Percentiles rank a stretch among this genome's conserved stretches.
Conservation (phyloP, 2,329 filamentous ascomycete genomes). For the Dichotomopilus funicola region DNA sequence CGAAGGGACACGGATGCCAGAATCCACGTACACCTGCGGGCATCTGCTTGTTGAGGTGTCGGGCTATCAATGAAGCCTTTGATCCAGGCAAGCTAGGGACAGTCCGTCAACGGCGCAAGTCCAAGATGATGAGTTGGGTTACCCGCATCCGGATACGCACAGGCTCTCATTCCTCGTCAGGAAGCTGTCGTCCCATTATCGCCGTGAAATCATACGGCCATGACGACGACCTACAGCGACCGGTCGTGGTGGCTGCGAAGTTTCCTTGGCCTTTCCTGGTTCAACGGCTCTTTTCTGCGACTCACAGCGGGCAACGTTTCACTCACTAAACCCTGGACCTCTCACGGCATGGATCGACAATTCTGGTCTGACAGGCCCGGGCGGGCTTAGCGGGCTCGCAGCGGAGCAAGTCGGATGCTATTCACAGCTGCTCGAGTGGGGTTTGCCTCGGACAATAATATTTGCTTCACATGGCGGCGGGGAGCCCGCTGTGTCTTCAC, state of each 20-base stretch:
- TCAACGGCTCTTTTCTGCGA: neutral
- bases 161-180: neutral
- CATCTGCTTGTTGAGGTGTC: neutral
- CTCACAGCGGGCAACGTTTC: slow-evolving; percentile 4
- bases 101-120: too few relatives aligned
- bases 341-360: slow-evolving; percentile 7
- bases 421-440: neutral
- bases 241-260: too few relatives aligned
- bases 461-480: slow-evolving; percentile 8
- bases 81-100: too few relatives aligned
- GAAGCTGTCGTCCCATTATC: too few relatives aligned
- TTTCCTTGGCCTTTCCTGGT: neutral
- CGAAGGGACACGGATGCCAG: neutral
- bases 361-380: neutral
- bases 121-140: neutral
- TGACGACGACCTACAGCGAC: too few relatives aligned
- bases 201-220: too few relatives aligned
- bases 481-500: neutral
- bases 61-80: too few relatives aligned
- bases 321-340: neutral
- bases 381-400: too few relatives aligned
- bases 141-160: neutral
- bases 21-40: neutral
- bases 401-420: neutral
- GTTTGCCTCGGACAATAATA: neutral